Base-by-base conservation (phyloP, 805 yeast genomes). In the Candida nemodendra region DNA sequence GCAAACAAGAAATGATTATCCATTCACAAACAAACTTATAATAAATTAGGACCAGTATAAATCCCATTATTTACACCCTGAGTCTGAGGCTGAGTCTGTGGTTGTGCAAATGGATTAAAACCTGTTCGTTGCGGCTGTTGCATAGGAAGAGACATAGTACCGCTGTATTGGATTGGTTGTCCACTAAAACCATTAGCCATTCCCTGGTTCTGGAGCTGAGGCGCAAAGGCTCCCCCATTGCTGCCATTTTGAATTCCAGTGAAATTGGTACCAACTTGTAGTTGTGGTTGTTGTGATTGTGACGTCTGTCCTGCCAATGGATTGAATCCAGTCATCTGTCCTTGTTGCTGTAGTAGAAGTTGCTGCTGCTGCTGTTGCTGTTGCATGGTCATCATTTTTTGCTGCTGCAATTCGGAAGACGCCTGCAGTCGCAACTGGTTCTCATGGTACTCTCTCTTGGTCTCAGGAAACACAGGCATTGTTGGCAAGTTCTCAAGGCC, bases 401-500 rank as follows among this genome's bases (percentile, higher is more conserved):
- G 53, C 27, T 54, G 54, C 32, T 53, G 48, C 12, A 56, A 34
- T 27, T 55, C 48, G 7, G 32, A 26, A 11, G 36, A 39, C 2
- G 61, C 60, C 27, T 47, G 42, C 25, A 30, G 17, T 18, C 41
- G 47, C 26, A 46, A 28, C 27, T 46, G 56, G 12, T 54, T 51
- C 25, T 51, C 39, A 19, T 40, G 45, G 16, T 26, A 32, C 16
- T 50, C 57, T 16, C 47, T 41, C 38, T 53, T 48, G n/a, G 85
- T 79, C 48, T 79, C 79, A 0, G 86, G 87, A 50, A 81, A 84
- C 7, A 81, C 84, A 2, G 88, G 76, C 3, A 74, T 63, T 1
- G 89, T 82, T 8, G 81, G 81, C 30, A 82, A 57, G 34, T 66
- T 65, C 53, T 84, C 90, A 42, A 80, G 68, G 0, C 90, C 91